These are phyloP conservation scores for Ilyonectria destructans DNA, from an alignment of 2,329 filamentous ascomycete genomes.

Conservation along the genomic window DNA sequence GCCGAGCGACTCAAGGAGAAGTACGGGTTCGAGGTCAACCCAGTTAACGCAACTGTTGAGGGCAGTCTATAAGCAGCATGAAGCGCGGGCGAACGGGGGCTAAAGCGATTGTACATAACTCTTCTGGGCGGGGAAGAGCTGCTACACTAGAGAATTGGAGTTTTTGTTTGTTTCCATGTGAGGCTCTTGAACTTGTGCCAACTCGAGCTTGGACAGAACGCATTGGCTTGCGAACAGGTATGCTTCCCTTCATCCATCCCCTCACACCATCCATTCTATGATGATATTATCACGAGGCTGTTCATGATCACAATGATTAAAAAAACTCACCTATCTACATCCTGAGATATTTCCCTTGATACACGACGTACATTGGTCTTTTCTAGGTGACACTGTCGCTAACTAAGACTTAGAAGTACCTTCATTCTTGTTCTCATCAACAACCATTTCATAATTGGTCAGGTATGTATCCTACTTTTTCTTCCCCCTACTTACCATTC, in stretches of 20 bases:
- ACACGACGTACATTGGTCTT: background rate
- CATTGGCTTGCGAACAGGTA: slow-evolving; percentile 43
- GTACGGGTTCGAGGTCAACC: slow-evolving; percentile 89
- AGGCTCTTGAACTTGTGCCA: slow-evolving; percentile 47
- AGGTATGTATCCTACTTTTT: slow-evolving; percentile 13
- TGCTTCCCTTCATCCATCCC: slow-evolving; percentile 19
- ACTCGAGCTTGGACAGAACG: slow-evolving; percentile 34
- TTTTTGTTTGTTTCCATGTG: slow-evolving; percentile 53
- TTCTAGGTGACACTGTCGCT: slow-evolving; percentile 11
- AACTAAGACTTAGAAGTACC: slow-evolving; percentile 2
- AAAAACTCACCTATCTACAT: slow-evolving; percentile 52
- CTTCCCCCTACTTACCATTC: slow-evolving; percentile 29
- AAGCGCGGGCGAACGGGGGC: slow-evolving; percentile 46
- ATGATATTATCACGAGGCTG: slow-evolving; percentile 63
- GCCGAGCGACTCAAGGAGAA: slow-evolving; percentile 86
- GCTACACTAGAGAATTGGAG: slow-evolving; percentile 61
- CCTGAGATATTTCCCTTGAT: slow-evolving; percentile 21
- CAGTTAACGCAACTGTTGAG: slow-evolving; percentile 69
- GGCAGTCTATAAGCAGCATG: slow-evolving; percentile 57
- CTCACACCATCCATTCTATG: slow-evolving; percentile 49
- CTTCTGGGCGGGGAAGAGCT: slow-evolving; percentile 55
- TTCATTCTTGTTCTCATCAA: background rate
- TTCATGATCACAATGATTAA: slow-evolving; percentile 64
- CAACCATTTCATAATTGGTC: background rate
- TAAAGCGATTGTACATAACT: slow-evolving; percentile 57